These are phyloP conservation scores for Acanthamoeba triangularis DNA, from an alignment of 208 protist species.

Conservation along the genomic window DNA sequence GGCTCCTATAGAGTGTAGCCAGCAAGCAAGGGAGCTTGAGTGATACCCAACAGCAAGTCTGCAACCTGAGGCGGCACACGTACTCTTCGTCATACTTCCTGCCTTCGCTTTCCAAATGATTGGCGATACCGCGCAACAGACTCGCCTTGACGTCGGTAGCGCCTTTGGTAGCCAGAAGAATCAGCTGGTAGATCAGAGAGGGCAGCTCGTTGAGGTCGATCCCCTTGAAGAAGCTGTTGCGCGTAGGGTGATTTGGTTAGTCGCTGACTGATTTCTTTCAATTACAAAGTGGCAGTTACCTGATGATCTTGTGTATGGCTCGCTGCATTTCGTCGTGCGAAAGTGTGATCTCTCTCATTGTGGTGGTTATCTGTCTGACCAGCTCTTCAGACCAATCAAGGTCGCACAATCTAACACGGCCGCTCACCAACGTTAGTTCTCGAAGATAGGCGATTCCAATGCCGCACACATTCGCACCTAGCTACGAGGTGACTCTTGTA, in stretches of 20 bases:
- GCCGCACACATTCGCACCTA: not conserved
- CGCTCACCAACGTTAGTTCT: not conserved
- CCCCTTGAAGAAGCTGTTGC: constrained; percentile 37
- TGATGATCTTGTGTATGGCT: constrained; percentile 39
- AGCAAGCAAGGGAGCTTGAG: not conserved
- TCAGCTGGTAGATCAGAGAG: constrained; percentile 71
- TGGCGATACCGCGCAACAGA: constrained; percentile 62
- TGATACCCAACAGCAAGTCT: not conserved
- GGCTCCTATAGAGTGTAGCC: not conserved
- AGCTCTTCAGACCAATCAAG: constrained; percentile 40
- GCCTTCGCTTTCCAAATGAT: constrained; percentile 34
- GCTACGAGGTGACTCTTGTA: constrained; percentile 63
- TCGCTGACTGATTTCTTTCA: not conserved
- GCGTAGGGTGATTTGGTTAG: not conserved
- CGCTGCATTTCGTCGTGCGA: constrained; percentile 22
- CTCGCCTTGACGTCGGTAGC: constrained; percentile 19
- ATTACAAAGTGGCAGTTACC: not conserved
- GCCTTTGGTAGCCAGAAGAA: constrained; percentile 62
- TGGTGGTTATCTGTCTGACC: constrained; percentile 23
- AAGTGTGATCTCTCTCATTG: constrained; percentile 3
- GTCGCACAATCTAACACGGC: not conserved
- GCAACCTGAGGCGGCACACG: not conserved
- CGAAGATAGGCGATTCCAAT: not conserved
- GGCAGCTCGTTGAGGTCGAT: constrained; percentile 68
- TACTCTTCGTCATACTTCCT: constrained; percentile 59